phyloP scores from a whole-genome alignment of 345 rosid species.

The Brassica incana region DNA sequence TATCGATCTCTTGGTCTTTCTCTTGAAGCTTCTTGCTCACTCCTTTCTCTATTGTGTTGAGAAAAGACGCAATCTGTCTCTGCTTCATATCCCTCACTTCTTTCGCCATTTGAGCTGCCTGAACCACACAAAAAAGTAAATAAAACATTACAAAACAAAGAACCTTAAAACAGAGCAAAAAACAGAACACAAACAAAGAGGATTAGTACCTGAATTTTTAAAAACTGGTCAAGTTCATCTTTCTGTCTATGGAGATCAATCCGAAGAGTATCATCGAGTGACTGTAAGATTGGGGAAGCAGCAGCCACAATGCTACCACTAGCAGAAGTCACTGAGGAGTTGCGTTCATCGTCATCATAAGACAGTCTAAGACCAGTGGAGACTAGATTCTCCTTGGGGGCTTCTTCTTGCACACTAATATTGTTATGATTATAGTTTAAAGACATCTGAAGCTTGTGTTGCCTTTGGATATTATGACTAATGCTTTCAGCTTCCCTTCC shows the following conservation, averaged over 20 bases:
- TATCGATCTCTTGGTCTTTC: constrained; percentile 62
- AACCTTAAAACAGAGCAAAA: neutral
- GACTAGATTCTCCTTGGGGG: constrained; percentile 56
- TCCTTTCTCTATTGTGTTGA: constrained; percentile 57
- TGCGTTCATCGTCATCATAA: constrained; percentile 67
- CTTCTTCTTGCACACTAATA: constrained; percentile 48
- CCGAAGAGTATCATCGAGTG: constrained; percentile 51
- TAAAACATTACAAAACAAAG: constrained; percentile 18
- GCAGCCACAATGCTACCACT: constrained; percentile 47
- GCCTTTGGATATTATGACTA: constrained; percentile 35
- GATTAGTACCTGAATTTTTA: constrained; percentile 56
- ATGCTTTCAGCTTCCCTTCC: constrained; percentile 49
- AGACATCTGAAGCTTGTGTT: constrained; percentile 43
- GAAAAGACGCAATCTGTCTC: constrained; percentile 55
- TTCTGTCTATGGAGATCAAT: constrained; percentile 58
- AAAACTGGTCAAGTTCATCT: constrained; percentile 58
- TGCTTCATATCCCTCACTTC: constrained; percentile 57
- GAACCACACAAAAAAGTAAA: constrained; percentile 1
- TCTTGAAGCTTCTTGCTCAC: constrained; percentile 57
- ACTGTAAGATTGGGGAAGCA: constrained; percentile 46
- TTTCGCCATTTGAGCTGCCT: constrained; percentile 65
- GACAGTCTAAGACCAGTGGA: constrained; percentile 72
- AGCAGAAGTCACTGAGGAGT: constrained; percentile 62
- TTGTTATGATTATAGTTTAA: constrained; percentile 47
- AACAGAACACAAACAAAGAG: neutral